Conservation (phyloP, 2,329 filamentous ascomycete species). For the Xylariales sp. region DNA sequence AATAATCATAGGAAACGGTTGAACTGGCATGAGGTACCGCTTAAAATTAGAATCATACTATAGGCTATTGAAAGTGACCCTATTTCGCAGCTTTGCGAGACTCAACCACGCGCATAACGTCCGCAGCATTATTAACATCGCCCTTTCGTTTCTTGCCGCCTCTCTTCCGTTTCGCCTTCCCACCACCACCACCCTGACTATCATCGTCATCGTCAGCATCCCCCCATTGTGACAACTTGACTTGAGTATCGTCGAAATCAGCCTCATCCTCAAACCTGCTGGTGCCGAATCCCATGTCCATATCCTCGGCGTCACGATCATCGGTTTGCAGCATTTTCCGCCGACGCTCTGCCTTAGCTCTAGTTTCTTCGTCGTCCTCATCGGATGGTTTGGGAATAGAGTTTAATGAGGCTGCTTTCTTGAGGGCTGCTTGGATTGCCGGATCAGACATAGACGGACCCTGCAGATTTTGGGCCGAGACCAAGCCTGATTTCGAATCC, state of each 20-base stretch:
- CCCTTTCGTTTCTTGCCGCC: conserved; percentile 72
- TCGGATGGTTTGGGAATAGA: conserved; percentile 36
- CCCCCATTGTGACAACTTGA: conserved; percentile 66
- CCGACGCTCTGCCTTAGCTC: conserved; percentile 61
- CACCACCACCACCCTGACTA: conserved; percentile 36
- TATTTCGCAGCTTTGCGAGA: conserved; percentile 38
- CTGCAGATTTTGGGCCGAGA: conserved; percentile 47
- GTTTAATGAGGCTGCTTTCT: conserved; percentile 70
- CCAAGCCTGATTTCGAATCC: conserved; percentile 49
- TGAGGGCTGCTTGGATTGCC: conserved; percentile 75
- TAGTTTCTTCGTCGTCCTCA: conserved; percentile 38
- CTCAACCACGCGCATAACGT: conserved; percentile 78
- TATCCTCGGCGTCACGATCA: conserved; percentile 79
- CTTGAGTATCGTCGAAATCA: conserved; percentile 63
- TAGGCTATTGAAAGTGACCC: no score
- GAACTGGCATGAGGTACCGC: no score
- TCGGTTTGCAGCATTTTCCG: conserved; percentile 69
- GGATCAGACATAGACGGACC: conserved; percentile 64
- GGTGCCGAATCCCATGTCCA: conserved; percentile 92
- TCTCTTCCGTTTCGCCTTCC: conserved; percentile 59
- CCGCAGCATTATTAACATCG: conserved; percentile 70
- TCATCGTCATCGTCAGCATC: conserved; percentile 47
- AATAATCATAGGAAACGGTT: no score
- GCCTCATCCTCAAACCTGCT: conserved; percentile 85
- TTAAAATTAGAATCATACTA: no score